Conservation (phyloP, 306 rosid genomes). For the Canavalia ensiformis region DNA sequence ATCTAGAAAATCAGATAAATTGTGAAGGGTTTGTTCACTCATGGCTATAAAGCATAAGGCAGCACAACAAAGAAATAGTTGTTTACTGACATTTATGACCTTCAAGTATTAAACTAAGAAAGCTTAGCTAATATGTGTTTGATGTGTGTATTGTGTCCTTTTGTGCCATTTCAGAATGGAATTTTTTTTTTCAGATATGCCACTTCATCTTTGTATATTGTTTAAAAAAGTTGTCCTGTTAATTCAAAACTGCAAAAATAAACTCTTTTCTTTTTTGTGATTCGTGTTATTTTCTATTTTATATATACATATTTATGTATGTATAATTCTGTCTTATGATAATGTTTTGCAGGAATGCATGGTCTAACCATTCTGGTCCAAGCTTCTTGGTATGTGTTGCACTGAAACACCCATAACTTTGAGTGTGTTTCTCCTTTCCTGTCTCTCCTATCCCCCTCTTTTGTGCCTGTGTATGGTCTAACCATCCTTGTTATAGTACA, state of each 20-base stretch:
- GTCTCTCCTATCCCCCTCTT: constrained; percentile 11
- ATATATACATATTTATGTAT: too few relatives aligned
- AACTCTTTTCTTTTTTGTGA: background rate
- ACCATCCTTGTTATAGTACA: background rate
- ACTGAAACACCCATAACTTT: background rate
- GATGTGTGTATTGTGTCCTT: background rate
- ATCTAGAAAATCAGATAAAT: constrained; percentile 7
- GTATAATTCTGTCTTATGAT: background rate
- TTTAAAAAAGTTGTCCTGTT: background rate
- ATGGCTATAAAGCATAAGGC: background rate
- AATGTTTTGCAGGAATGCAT: constrained; percentile 64
- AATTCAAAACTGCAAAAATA: background rate
- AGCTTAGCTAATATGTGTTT: background rate
- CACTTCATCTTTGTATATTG: background rate
- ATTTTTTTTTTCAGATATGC: too few relatives aligned
- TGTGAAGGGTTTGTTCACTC: background rate
- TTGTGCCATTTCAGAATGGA: background rate
- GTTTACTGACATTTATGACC: background rate
- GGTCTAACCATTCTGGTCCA: constrained; percentile 72
- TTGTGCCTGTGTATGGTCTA: constrained; percentile 3
- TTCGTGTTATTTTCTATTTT: constrained; percentile 31
- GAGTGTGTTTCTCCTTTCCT: background rate
- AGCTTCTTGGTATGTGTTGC: constrained; percentile 62
- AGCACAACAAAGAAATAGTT: background rate
- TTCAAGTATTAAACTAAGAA: background rate